Conservation (phyloP, 352 stramenopile species). For the Pythium insidiosum region DNA sequence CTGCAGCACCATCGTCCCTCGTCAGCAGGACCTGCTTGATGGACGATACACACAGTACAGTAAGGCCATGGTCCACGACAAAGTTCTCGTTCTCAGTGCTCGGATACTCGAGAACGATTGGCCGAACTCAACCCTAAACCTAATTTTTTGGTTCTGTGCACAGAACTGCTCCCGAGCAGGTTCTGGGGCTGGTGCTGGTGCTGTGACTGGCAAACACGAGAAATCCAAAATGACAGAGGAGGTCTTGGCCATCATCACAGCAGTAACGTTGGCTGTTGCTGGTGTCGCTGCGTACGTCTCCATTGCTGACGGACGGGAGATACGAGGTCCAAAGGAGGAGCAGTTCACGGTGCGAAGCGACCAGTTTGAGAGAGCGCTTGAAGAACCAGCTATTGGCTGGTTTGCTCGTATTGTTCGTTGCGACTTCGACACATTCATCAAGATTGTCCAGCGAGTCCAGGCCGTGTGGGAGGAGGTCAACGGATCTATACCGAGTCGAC, state of each 20-base stretch:
- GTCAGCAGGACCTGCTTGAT: no score
- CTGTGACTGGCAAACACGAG: neutral
- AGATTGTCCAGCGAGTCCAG: neutral
- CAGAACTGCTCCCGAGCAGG: neutral
- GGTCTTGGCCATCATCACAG: neutral
- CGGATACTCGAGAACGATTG: no score
- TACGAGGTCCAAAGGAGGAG: neutral
- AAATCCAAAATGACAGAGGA: neutral
- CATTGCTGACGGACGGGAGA: neutral
- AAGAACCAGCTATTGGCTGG: neutral
- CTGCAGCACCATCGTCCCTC: conserved; percentile 8
- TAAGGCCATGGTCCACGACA: no score
- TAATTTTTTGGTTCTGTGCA: neutral
- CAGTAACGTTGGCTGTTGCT: neutral
- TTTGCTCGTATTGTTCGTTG: neutral
- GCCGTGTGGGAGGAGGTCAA: neutral
- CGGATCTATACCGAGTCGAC: neutral
- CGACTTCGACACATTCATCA: neutral
- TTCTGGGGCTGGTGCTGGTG: neutral
- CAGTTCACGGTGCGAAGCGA: neutral
- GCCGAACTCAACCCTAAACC: neutral
- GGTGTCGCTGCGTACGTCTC: neutral
- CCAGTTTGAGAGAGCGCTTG: neutral
- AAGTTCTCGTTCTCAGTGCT: no score
- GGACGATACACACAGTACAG: no score